A percentile compares a stretch with the other conserved stretches of the same genome.
Conservation (phyloP, 1,284 basidiomycete species). For the Rhodofomes roseus region DNA sequence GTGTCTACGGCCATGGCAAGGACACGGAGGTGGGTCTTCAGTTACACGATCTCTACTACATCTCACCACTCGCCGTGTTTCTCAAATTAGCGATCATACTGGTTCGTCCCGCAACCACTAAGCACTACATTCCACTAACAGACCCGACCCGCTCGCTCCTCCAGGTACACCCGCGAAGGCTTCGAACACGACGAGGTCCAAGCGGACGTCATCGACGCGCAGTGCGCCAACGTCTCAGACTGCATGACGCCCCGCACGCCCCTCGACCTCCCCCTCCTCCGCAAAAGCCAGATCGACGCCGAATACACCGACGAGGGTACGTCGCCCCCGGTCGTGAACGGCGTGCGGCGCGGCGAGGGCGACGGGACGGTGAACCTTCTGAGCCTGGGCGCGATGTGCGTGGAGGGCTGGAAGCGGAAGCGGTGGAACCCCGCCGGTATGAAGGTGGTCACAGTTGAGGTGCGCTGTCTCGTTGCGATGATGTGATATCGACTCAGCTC, state of each 20-base stretch:
- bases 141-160: not conserved
- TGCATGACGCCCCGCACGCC: constrained; percentile 42
- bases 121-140: not conserved
- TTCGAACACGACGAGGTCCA: constrained; percentile 64
- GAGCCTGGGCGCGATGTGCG: constrained; percentile 93
- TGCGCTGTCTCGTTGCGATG: no score
- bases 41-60: not conserved
- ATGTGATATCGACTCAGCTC: not conserved
- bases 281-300: constrained; percentile 80
- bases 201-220: constrained; percentile 41
- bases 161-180: constrained; percentile 69
- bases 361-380: constrained; percentile 94
- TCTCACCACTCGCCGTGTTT: not conserved
- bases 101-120: constrained; percentile 36
- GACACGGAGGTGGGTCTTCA: constrained; percentile 76
- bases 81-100: constrained; percentile 66
- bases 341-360: constrained; percentile 89
- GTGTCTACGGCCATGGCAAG: constrained; percentile 95
- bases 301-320: constrained; percentile 68
- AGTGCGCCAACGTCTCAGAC: constrained; percentile 37
- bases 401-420: constrained; percentile 88
- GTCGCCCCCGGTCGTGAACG: constrained; percentile 72
- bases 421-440: constrained; percentile 95
- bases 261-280: constrained; percentile 56
- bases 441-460: constrained; percentile 84